These are phyloP conservation scores for Amanita subjunquillea DNA, from an alignment of 768 basidiomycete genomes.

Conservation along the genomic window DNA sequence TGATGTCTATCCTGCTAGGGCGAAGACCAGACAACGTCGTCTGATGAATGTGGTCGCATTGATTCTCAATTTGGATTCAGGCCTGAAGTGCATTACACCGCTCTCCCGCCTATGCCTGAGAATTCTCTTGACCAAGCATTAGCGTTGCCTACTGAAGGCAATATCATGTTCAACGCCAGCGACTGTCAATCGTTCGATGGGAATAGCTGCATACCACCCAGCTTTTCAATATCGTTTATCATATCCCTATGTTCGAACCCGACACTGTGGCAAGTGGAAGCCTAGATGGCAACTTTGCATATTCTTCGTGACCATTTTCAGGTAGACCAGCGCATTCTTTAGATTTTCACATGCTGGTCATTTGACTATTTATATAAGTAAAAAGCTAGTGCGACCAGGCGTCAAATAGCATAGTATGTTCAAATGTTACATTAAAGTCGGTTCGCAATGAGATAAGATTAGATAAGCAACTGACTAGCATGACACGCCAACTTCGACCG, in stretches of 20 bases:
- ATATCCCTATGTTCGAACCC: background rate
- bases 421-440: too few species aligned
- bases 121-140: background rate
- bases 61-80: background rate
- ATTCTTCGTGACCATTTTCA: background rate
- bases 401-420: too few species aligned
- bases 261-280: background rate
- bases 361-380: background rate
- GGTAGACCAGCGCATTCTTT: too few species aligned
- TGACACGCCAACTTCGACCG: slow-evolving; percentile 7
- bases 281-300: background rate
- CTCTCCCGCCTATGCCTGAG: background rate
- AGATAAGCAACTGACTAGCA: background rate
- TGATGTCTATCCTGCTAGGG: background rate
- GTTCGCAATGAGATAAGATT: background rate
- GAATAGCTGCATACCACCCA: background rate
- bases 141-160: background rate
- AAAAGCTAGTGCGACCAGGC: background rate
- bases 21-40: background rate
- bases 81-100: background rate
- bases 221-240: background rate
- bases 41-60: background rate
- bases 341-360: too few species aligned
- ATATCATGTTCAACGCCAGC: background rate
- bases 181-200: background rate